Conservation (phyloP, 345 rosid genomes). For the Odontarrhena argentea region DNA sequence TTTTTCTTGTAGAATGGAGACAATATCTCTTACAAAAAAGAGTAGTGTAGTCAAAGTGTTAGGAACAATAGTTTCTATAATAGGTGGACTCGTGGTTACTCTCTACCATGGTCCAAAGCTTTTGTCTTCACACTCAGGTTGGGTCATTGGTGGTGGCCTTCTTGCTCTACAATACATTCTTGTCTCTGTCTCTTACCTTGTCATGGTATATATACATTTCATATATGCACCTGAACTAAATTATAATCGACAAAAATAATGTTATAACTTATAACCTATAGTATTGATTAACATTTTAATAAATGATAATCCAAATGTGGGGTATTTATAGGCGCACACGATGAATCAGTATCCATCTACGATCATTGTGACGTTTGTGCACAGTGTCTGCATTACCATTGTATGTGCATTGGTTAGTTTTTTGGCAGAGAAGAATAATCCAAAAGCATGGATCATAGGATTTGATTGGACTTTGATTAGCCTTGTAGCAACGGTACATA, state of each 20-base stretch:
- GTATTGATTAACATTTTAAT: background rate
- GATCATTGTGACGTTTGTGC: constrained; percentile 63
- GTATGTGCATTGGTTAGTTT: constrained; percentile 59
- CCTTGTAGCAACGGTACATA: constrained; percentile 36
- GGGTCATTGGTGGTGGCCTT: constrained; percentile 50
- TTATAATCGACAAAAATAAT: background rate
- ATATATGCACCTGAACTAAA: background rate
- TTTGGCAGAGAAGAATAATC: constrained; percentile 46
- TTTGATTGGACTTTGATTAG: constrained; percentile 52
- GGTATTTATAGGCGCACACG: constrained; percentile 60
- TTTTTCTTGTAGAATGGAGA: constrained; percentile 47
- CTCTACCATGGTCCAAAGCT: constrained; percentile 50
- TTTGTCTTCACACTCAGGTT: constrained; percentile 39
- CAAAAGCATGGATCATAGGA: constrained; percentile 64
- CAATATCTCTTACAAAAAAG: constrained; percentile 35
- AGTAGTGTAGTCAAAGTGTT: constrained; percentile 49
- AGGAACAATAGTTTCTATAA: constrained; percentile 48
- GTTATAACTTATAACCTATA: no score
- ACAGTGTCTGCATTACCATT: constrained; percentile 57
- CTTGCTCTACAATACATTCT: constrained; percentile 40
- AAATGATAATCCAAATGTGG: background rate
- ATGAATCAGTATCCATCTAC: constrained; percentile 85
- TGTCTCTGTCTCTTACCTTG: constrained; percentile 42
- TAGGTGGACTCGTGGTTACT: constrained; percentile 47
- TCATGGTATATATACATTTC: constrained; percentile 40